These are phyloP conservation scores for Ceratocystis alfenasii DNA, from an alignment of 2,329 filamentous ascomycete genomes.

Conservation along the genomic window DNA sequence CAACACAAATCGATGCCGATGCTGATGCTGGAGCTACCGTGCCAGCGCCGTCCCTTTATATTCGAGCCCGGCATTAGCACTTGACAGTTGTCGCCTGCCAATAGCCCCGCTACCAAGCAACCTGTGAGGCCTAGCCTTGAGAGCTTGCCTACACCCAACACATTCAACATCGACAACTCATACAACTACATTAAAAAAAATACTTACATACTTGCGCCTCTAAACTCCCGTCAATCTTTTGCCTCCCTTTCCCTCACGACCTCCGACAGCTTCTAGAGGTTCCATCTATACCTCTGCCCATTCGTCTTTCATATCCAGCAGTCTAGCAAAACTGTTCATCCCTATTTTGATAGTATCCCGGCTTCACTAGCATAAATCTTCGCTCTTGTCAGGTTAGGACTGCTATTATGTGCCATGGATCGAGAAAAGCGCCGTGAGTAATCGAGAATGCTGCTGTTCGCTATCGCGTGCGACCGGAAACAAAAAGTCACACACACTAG, in stretches of 20 bases:
- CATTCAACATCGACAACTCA: background rate
- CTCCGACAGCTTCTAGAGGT: no score
- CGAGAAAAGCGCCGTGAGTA: slow-evolving; percentile 21
- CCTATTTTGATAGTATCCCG: no score
- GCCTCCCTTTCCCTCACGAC: background rate
- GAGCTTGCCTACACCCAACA: background rate
- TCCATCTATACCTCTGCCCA: no score
- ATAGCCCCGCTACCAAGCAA: background rate
- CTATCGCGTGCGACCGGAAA: no score
- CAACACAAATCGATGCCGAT: slow-evolving; percentile 13
- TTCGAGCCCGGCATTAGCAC: slow-evolving; percentile 20
- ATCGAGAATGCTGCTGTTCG: background rate
- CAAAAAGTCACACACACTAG: no score
- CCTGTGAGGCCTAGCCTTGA: background rate
- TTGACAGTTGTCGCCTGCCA: slow-evolving; percentile 15
- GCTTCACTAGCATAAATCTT: background rate
- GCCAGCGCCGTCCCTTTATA: slow-evolving; percentile 20
- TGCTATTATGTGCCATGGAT: slow-evolving; percentile 23
- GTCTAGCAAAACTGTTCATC: no score
- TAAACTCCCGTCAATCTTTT: background rate
- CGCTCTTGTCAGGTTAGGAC: slow-evolving; percentile 11
- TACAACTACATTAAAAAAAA: background rate
- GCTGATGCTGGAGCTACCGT: slow-evolving; percentile 20
- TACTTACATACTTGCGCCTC: background rate
- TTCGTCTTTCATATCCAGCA: no score